These are phyloP conservation scores for Bondarzewia mesenterica DNA, from an alignment of 1,284 basidiomycete genomes.

Conservation along the genomic window DNA sequence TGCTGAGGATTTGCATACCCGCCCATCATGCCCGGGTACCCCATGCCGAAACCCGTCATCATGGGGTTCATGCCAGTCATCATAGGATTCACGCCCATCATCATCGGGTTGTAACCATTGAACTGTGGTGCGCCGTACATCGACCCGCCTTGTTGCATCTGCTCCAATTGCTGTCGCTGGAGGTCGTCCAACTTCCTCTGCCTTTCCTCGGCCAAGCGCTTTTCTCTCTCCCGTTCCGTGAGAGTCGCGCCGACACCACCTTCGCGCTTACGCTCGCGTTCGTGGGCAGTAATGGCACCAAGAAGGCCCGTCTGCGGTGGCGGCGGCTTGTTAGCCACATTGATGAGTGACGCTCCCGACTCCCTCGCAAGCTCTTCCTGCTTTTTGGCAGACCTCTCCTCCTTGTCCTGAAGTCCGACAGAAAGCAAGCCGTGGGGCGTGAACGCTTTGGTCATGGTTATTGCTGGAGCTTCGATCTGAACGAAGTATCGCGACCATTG, in stretches of 20 bases:
- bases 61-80: constrained; percentile 52
- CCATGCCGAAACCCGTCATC: constrained; percentile 39
- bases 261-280: constrained; percentile 88
- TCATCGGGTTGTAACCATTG: constrained; percentile 50
- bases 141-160: constrained; percentile 69
- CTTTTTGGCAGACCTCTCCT: constrained; percentile 89
- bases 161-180: constrained; percentile 83
- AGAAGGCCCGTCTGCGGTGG: constrained; percentile 93
- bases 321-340: constrained; percentile 90
- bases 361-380: constrained; percentile 92
- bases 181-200: constrained; percentile 89
- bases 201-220: constrained; percentile 82
- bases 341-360: constrained; percentile 83
- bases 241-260: constrained; percentile 91
- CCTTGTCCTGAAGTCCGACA: constrained; percentile 91
- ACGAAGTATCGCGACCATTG: constrained; percentile 66
- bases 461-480: constrained; percentile 67
- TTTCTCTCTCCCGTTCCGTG: constrained; percentile 92
- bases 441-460: constrained; percentile 86
- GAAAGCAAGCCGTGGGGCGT: constrained; percentile 91
- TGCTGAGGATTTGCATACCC: constrained; percentile 67
- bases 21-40: constrained; percentile 59
- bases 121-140: constrained; percentile 46
- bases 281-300: constrained; percentile 92
- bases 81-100: constrained; percentile 51